Conservation (phyloP, 2,329 filamentous ascomycete species). For the Aureobasidium sp. region DNA sequence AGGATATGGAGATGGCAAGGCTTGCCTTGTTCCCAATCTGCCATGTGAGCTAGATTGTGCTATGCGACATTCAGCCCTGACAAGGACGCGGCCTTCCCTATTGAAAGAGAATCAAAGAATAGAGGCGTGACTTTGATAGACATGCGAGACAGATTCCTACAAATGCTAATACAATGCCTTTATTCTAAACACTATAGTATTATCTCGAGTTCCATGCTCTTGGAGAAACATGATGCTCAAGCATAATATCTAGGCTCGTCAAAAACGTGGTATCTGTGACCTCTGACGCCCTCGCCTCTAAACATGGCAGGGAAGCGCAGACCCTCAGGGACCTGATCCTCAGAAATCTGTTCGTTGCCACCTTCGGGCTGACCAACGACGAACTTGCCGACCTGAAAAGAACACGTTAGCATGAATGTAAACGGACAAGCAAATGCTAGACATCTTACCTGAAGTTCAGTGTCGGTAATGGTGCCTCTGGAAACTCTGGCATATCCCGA, state of each 20-base stretch:
- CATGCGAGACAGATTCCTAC: neutral
- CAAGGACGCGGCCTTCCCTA: too few species aligned
- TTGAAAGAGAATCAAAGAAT: too few species aligned
- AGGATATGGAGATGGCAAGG: too few species aligned
- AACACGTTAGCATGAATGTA: neutral
- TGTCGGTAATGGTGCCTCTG: conserved; percentile 89
- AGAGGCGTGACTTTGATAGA: too few species aligned
- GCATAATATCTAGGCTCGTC: conserved; percentile 70
- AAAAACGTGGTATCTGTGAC: conserved; percentile 92
- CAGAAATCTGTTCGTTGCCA: conserved; percentile 59
- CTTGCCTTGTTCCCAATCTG: too few species aligned
- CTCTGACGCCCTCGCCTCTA: conserved; percentile 75
- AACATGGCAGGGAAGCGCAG: conserved; percentile 81
- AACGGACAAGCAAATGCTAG: conserved; percentile 11
- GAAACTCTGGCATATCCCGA: conserved; percentile 86
- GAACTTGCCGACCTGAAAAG: conserved; percentile 71
- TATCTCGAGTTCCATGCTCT: neutral
- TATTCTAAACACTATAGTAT: neutral
- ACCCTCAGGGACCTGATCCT: conserved; percentile 68
- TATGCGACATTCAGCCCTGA: too few species aligned
- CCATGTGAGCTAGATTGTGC: too few species aligned
- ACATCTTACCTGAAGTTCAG: conserved; percentile 72
- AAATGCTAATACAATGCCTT: neutral
- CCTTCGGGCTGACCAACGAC: conserved; percentile 65
- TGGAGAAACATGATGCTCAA: conserved; percentile 14